Base-by-base conservation (phyloP, 768 basidiomycete genomes). In the Phlebiopsis flavidoalba region DNA sequence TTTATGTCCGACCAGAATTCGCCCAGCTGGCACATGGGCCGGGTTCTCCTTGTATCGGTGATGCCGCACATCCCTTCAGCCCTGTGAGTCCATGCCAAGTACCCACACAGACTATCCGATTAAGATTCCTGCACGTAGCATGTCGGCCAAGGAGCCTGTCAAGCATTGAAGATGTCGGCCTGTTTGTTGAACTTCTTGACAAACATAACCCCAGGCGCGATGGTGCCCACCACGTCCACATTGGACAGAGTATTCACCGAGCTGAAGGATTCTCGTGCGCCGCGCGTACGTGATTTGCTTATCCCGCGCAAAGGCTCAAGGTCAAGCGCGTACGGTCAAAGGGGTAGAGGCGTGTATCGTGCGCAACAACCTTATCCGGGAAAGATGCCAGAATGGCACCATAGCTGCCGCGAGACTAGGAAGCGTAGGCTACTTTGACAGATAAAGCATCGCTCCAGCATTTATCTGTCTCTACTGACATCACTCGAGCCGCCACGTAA, bases 61-160 rank as follows among this genome's bases (percentile, higher is more conserved):
- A 80, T 63, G 78, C 77, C 8, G 79, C 79, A 7, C 78, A 80
- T 63, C 78, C 78, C 3, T 78, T 78, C 3, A 77, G 75, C 61
- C 78, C 79, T 0, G 77, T 79, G 60, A 31, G 26, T 31, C 26
- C n/a, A 6, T 31, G 6, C 26, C 26, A 31, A 3, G 26, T 31
- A 31, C 26, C 26, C 10, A 6, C 40, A 3, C 19, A 10, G 3
- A 15, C 26, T 15, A 11, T 14, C 8, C 2, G 6, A 22, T 37
- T 24, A 1, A 6, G 5, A 12, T 31, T 1, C 12, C 19, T n/a
- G 17, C 6, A 21, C 36, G 19, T 60, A 79, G 77, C 78, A 79
- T 60, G 71, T 80, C 17, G 78, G 78, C 1, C 78, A 79, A 69
- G 78, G 78, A 31, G 77, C 79, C 10, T 79, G 79, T 63, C 77